Conservation (phyloP, 306 rosid genomes). For the Astragalus glycyphyllos region DNA sequence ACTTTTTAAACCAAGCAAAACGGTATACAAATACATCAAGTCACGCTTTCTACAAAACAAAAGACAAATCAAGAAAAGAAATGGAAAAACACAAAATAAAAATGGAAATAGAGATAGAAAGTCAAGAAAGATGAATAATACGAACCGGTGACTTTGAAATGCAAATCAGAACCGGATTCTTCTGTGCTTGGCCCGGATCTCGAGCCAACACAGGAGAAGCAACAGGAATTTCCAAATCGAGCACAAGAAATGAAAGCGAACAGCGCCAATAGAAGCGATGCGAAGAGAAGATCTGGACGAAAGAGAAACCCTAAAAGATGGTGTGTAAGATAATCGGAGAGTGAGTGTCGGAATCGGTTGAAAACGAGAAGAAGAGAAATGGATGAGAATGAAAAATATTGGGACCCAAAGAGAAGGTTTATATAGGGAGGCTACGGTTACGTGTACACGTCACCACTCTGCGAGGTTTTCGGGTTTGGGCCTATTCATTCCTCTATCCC, state of each 20-base stretch:
- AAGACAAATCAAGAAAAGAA: neutral
- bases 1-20: neutral
- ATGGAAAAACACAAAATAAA: neutral
- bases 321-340: slow-evolving; percentile 13
- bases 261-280: too few relatives aligned
- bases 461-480: slow-evolving; percentile 54
- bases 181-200: slow-evolving; percentile 94
- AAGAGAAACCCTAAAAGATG: slow-evolving; percentile 36
- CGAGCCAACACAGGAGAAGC: slow-evolving; percentile 91
- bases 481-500: slow-evolving; percentile 30
- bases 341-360: slow-evolving; percentile 43
- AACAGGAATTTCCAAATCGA: slow-evolving; percentile 44
- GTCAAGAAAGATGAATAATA: neutral
- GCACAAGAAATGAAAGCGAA: neutral
- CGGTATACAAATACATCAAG: neutral
- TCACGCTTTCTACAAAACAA: neutral
- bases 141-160: slow-evolving; percentile 49
- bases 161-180: slow-evolving; percentile 52
- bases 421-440: slow-evolving; percentile 83
- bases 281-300: slow-evolving; percentile 13
- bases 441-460: slow-evolving; percentile 64
- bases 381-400: slow-evolving; percentile 67
- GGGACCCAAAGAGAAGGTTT: slow-evolving; percentile 13
- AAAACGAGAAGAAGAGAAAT: slow-evolving; percentile 41
- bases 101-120: neutral